A percentile compares a stretch with the other conserved stretches of the same genome.
Evolutionary conservation across 2,329 filamentous ascomycete species (phyloP).

Genomic region (Westerdykella ornata): DNA sequence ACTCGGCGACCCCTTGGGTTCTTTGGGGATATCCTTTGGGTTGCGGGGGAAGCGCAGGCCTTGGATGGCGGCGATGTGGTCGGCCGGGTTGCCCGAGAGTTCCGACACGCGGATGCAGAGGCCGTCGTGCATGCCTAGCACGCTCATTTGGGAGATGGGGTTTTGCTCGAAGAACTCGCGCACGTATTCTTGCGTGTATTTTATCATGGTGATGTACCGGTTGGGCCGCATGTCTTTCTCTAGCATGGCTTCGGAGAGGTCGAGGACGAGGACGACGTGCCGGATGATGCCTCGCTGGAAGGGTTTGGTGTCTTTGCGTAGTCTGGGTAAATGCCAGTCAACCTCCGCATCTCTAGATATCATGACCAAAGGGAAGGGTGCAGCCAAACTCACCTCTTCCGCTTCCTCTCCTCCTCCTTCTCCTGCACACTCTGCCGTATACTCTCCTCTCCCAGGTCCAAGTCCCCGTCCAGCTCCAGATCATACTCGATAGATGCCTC

Average conservation of each 20-base stretch:
- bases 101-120: slow-evolving; percentile 80
- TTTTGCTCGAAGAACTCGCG: slow-evolving; percentile 97
- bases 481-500: not conserved
- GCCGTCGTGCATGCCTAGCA: slow-evolving; percentile 90
- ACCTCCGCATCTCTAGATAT: not conserved
- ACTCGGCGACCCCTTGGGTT: slow-evolving; percentile 47
- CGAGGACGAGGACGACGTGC: slow-evolving; percentile 84
- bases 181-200: slow-evolving; percentile 80
- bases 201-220: slow-evolving; percentile 72
- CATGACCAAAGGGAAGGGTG: not conserved
- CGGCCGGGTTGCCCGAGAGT: slow-evolving; percentile 82
- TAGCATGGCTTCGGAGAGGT: slow-evolving; percentile 87
- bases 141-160: slow-evolving; percentile 88
- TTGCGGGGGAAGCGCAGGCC: slow-evolving; percentile 56
- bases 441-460: slow-evolving; percentile 66
- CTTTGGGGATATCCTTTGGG: slow-evolving; percentile 61
- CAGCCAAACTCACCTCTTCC: slow-evolving; percentile 51
- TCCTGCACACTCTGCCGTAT: slow-evolving; percentile 66
- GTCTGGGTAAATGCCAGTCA: slow-evolving; percentile 42
- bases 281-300: slow-evolving; percentile 95
- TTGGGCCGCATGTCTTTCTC: slow-evolving; percentile 93
- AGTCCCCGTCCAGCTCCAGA: slow-evolving; percentile 41
- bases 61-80: slow-evolving; percentile 73
- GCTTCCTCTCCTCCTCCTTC: slow-evolving; percentile 73
- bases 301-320: slow-evolving; percentile 89